Percentiles rank a stretch among this genome's conserved stretches.
These are phyloP conservation scores for Aspergillus thermomutatus DNA, from an alignment of 2,329 filamentous ascomycete species.

Conservation along the genomic window DNA sequence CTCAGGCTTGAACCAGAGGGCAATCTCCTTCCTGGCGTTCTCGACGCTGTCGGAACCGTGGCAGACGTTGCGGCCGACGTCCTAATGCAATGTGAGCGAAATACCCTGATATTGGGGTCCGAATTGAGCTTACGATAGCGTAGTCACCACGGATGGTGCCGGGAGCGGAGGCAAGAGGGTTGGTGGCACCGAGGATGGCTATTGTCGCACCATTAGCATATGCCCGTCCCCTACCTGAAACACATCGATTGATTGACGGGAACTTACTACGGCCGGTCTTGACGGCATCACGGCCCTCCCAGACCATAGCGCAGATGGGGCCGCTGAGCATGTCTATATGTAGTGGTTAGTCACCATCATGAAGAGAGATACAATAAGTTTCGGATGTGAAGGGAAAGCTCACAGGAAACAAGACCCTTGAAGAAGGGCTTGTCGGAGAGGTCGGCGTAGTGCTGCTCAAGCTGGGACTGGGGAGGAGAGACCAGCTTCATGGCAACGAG, in stretches of 20 bases:
- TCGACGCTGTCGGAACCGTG: constrained; percentile 99
- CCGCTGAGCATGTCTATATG: constrained; percentile 86
- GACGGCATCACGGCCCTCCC: constrained; percentile 98
- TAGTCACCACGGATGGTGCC: constrained; percentile 97
- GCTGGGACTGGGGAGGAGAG: constrained; percentile 85
- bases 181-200: constrained; percentile 97
- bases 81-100: constrained; percentile 37
- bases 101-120: background rate
- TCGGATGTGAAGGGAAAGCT: constrained; percentile 31
- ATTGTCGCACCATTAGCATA: constrained; percentile 13
- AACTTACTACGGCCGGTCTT: constrained; percentile 89
- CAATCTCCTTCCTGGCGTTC: constrained; percentile 99
- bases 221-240: background rate
- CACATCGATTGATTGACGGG: constrained; percentile 10
- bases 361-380: background rate
- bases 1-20: constrained; percentile 91
- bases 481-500: constrained; percentile 96
- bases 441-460: constrained; percentile 97
- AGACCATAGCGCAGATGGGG: constrained; percentile 98
- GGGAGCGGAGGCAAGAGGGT: constrained; percentile 89
- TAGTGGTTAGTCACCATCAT: constrained; percentile 15
- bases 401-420: constrained; percentile 87
- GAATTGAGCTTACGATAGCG: constrained; percentile 59
- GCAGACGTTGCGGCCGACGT: constrained; percentile 97
- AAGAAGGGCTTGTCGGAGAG: constrained; percentile 96